Evolutionary conservation across 805 yeast genomes (phyloP).

Genomic region (Danielozyma ontarioensis): DNA sequence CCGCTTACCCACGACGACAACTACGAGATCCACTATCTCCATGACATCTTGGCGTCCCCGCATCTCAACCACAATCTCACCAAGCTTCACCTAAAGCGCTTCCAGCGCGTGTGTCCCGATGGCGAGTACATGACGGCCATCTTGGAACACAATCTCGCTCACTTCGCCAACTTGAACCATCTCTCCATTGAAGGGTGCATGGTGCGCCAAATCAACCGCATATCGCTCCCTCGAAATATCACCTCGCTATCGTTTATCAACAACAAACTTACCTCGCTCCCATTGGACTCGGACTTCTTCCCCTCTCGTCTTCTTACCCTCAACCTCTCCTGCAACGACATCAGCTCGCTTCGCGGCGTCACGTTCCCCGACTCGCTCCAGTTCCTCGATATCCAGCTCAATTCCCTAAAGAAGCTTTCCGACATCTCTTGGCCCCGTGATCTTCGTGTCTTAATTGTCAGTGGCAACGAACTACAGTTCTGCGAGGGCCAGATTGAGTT

Average conservation of each 20-base stretch:
- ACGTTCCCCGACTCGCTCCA: slow-evolving; percentile 9
- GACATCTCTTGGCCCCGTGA: slow-evolving; percentile 7
- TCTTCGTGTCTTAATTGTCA: slow-evolving; percentile 9
- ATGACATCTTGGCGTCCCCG: slow-evolving; percentile 3
- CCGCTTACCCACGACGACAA: neutral
- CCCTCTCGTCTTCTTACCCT: slow-evolving; percentile 8
- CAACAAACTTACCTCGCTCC: slow-evolving; percentile 8
- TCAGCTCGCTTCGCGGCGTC: slow-evolving; percentile 5
- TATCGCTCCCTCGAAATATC: slow-evolving; percentile 6
- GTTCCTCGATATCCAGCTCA: slow-evolving; percentile 11
- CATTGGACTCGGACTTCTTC: slow-evolving; percentile 5
- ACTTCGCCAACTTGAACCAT: slow-evolving; percentile 7
- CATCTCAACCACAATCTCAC: slow-evolving; percentile 5
- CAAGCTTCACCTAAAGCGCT: slow-evolving; percentile 9
- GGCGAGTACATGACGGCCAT: slow-evolving; percentile 1
- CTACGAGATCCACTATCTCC: slow-evolving; percentile 2
- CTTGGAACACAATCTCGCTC: slow-evolving; percentile 2
- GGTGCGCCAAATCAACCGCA: slow-evolving; percentile 2
- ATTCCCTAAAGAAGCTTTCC: slow-evolving; percentile 5
- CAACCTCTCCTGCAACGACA: slow-evolving; percentile 11
- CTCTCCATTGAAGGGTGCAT: slow-evolving; percentile 7
- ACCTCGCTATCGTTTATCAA: slow-evolving; percentile 8
- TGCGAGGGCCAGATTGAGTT: slow-evolving; percentile 8
- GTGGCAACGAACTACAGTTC: slow-evolving; percentile 12
- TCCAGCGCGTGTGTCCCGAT: slow-evolving; percentile 6